Evolutionary conservation across 2,329 filamentous ascomycete species (phyloP).

Genomic region (Fusarium sp.): DNA sequence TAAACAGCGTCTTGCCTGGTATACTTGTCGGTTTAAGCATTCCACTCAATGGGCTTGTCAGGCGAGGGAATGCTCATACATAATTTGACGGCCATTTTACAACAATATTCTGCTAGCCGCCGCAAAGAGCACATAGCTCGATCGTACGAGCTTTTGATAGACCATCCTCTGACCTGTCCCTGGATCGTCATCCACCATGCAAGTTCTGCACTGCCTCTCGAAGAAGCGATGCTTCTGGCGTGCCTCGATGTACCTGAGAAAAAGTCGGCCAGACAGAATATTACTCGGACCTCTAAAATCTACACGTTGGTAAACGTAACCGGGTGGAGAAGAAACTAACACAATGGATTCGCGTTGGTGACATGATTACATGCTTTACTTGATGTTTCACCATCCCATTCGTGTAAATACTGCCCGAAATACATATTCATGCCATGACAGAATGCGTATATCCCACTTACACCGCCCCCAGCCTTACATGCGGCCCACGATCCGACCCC

Average conservation of each 20-base stretch:
- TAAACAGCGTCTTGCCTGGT: neutral
- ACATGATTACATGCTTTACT: neutral
- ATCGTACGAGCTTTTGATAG: slow-evolving; percentile 26
- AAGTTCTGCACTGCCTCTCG: slow-evolving; percentile 30
- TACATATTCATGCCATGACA: neutral
- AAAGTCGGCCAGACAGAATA: neutral
- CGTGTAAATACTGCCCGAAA: neutral
- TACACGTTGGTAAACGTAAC: neutral
- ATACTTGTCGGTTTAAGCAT: neutral
- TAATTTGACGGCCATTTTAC: neutral
- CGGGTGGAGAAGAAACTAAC: neutral
- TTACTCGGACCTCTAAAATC: neutral
- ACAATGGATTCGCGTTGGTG: neutral
- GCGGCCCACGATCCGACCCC: slow-evolving; percentile 39
- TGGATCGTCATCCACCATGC: slow-evolving; percentile 11
- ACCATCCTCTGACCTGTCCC: slow-evolving; percentile 2
- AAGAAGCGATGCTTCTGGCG: slow-evolving; percentile 23
- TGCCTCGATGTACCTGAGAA: neutral
- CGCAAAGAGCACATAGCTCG: neutral
- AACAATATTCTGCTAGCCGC: neutral
- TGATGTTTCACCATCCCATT: neutral
- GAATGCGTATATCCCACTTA: slow-evolving; percentile 17
- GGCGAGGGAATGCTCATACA: neutral
- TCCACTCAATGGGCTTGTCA: neutral
- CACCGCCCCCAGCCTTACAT: slow-evolving; percentile 42